A percentile compares a stretch with the other conserved stretches of the same genome.
These are phyloP conservation scores for Termitomyces sp. DNA, from an alignment of 768 basidiomycete genomes.

Conservation along the genomic window DNA sequence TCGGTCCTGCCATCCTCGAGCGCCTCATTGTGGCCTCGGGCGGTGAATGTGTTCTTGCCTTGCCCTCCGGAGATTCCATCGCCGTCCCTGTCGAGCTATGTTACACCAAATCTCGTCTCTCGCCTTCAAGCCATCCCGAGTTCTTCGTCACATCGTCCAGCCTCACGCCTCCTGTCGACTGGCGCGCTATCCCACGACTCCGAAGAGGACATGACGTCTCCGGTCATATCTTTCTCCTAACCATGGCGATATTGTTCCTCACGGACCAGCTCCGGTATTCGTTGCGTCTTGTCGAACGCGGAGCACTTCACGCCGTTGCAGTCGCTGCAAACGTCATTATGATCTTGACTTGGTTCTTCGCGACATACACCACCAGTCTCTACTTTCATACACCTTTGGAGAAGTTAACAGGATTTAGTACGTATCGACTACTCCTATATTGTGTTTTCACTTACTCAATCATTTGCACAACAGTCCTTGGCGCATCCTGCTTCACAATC, in stretches of 20 bases:
- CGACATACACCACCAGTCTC: constrained; percentile 72
- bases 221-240: constrained; percentile 89
- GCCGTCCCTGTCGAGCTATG: constrained; percentile 57
- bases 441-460: not conserved
- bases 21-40: constrained; percentile 63
- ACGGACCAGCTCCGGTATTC: constrained; percentile 66
- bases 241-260: constrained; percentile 73
- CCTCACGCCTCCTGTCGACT: constrained; percentile 33
- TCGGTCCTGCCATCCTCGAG: constrained; percentile 73
- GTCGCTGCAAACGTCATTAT: constrained; percentile 40
- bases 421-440: constrained; percentile 24
- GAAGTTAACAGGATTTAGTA: constrained; percentile 82
- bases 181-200: constrained; percentile 53
- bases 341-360: constrained; percentile 65
- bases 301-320: constrained; percentile 41
- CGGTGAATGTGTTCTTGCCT: constrained; percentile 65
- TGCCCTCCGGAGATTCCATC: constrained; percentile 53
- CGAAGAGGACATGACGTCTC: constrained; percentile 88
- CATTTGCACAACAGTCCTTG: constrained; percentile 12
- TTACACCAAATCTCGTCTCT: constrained; percentile 40
- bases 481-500: constrained; percentile 14
- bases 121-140: constrained; percentile 55
- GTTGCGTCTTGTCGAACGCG: constrained; percentile 35
- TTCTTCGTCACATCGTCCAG: constrained; percentile 46
- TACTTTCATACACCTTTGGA: constrained; percentile 91